A percentile compares a stretch with the other conserved stretches of the same genome.
These are phyloP conservation scores for Microglena sp. DNA, from an alignment of 139 green algal genomes.

Conservation along the genomic window DNA sequence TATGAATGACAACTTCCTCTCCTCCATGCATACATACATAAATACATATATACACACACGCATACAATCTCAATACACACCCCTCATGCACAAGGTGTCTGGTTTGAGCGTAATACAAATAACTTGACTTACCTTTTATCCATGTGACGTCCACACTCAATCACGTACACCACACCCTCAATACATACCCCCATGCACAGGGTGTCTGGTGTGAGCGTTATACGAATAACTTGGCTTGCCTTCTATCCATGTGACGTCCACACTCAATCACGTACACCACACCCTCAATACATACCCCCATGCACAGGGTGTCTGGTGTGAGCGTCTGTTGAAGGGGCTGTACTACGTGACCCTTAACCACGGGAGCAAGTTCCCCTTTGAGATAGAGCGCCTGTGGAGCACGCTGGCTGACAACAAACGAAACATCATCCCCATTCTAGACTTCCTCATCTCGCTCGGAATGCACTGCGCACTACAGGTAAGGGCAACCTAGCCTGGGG, in stretches of 20 bases:
- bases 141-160: background rate
- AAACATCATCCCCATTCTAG: conserved; percentile 79
- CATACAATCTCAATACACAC: background rate
- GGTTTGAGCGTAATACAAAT: too few relatives aligned
- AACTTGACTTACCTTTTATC: too few relatives aligned
- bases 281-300: conserved; percentile 45
- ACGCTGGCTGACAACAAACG: conserved; percentile 58
- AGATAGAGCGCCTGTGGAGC: conserved; percentile 75
- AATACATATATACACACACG: background rate
- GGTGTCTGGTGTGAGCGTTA: too few relatives aligned
- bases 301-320: conserved; percentile 55
- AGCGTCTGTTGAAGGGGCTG: conserved; percentile 73
- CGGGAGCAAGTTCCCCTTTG: conserved; percentile 40
- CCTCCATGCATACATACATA: background rate
- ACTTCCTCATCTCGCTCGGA: conserved; percentile 58
- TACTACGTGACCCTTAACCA: conserved; percentile 71
- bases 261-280: background rate
- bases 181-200: too few relatives aligned
- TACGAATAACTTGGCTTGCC: too few relatives aligned
- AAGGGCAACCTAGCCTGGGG: background rate
- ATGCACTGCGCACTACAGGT: background rate
- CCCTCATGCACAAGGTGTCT: too few relatives aligned
- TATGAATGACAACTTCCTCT: conserved; percentile 3
- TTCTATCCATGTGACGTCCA: background rate
- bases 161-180: conserved; percentile 28